These are phyloP conservation scores for Mycena vulgaris DNA, from an alignment of 768 basidiomycete species.

Conservation along the genomic window DNA sequence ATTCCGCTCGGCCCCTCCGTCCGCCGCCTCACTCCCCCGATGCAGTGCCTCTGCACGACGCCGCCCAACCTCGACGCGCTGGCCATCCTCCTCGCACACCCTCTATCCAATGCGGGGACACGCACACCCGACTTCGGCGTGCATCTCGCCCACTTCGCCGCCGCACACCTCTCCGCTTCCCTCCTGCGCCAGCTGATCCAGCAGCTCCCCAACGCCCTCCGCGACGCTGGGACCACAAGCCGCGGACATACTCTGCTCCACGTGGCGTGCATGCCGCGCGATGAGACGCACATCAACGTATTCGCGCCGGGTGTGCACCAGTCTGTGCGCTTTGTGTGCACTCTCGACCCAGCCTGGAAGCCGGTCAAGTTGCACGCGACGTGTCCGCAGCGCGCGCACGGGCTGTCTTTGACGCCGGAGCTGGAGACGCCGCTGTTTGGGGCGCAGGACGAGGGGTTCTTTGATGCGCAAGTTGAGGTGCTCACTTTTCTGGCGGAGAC, in stretches of 20 bases:
- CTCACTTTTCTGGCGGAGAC: constrained; percentile 4
- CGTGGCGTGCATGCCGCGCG: constrained; percentile 13
- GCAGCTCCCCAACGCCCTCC: constrained; percentile 1
- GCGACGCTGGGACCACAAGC: background rate
- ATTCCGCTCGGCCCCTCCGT: constrained; percentile 9
- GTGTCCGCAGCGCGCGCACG: constrained; percentile 10
- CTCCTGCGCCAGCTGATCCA: background rate
- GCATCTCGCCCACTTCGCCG: constrained; percentile 16
- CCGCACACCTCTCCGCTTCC: constrained; percentile 8
- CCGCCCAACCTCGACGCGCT: constrained; percentile 17
- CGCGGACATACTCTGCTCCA: constrained; percentile 18
- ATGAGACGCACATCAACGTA: constrained; percentile 20
- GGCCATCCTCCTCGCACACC: constrained; percentile 10
- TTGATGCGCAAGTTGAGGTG: constrained; percentile 15
- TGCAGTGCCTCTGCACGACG: constrained; percentile 15
- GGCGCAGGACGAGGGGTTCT: constrained; percentile 10
- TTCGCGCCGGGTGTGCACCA: constrained; percentile 15
- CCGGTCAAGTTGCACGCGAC: constrained; percentile 5
- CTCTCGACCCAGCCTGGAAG: constrained; percentile 14
- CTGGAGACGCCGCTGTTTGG: constrained; percentile 13
- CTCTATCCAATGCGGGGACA: constrained; percentile 1
- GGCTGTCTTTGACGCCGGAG: background rate
- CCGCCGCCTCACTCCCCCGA: constrained; percentile 17
- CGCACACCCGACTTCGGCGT: constrained; percentile 9
- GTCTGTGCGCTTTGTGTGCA: constrained; percentile 6